phyloP scores from a whole-genome alignment of 1,284 basidiomycete genomes.

The Caloboletus firmus region DNA sequence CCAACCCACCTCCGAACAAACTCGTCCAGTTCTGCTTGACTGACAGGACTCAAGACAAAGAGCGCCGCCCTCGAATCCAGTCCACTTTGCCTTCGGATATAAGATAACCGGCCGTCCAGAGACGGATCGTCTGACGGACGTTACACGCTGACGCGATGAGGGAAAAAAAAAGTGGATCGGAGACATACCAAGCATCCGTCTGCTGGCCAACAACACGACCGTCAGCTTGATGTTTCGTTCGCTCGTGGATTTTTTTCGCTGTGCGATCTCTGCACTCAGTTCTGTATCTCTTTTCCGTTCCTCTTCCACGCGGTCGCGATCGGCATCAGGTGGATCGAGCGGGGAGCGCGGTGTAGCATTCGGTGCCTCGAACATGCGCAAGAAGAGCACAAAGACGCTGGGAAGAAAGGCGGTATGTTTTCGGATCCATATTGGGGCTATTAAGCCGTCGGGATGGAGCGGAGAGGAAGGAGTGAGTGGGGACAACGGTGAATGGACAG shows the following conservation, averaged over 20 bases:
- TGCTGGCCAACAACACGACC: conserved; percentile 88
- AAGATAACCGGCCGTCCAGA: conserved; percentile 81
- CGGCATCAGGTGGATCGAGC: conserved; percentile 51
- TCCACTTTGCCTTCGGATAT: conserved; percentile 81
- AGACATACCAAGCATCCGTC: conserved; percentile 71
- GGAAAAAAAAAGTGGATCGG: neutral
- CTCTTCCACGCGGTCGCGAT: conserved; percentile 59
- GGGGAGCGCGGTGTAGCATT: conserved; percentile 46
- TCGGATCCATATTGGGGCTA: conserved; percentile 95
- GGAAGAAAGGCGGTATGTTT: conserved; percentile 93
- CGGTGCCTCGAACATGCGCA: conserved; percentile 73
- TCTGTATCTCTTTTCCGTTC: conserved; percentile 74
- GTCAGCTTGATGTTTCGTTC: conserved; percentile 93
- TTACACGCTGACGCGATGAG: neutral
- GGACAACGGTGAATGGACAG: conserved; percentile 83
- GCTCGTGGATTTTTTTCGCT: conserved; percentile 73
- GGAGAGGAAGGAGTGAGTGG: conserved; percentile 88
- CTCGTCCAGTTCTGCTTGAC: conserved; percentile 75
- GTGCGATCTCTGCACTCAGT: conserved; percentile 75
- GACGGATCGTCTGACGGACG: conserved; percentile 68
- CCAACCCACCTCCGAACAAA: conserved; percentile 71
- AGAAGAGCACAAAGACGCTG: conserved; percentile 89
- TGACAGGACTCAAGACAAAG: conserved; percentile 93
- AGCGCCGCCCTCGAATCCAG: conserved; percentile 90
- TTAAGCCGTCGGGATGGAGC: conserved; percentile 89